A percentile compares a stretch with the other conserved stretches of the same genome.
phyloP scores from a whole-genome alignment of 2,329 filamentous ascomycete genomes.

The Claviceps cyperi region DNA sequence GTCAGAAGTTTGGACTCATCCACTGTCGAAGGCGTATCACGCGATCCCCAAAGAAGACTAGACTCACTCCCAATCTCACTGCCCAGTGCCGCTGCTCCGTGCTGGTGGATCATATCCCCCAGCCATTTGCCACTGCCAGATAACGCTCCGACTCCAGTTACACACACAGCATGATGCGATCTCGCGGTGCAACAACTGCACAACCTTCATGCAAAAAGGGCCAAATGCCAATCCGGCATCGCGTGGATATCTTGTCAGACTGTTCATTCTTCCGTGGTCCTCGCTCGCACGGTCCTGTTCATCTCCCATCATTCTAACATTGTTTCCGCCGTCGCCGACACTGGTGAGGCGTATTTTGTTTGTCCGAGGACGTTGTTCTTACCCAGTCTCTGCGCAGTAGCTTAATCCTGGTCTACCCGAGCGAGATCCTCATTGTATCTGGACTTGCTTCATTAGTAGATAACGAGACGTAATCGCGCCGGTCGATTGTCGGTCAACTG shows the following conservation, averaged over 20 bases:
- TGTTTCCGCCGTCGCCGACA: neutral
- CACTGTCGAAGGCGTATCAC: neutral
- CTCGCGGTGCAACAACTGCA: neutral
- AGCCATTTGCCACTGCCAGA: slow-evolving; percentile 1
- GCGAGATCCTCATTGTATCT: neutral
- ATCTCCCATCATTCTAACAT: neutral
- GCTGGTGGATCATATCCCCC: no score
- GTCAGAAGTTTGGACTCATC: no score
- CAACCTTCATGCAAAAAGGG: neutral
- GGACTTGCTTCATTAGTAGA: neutral
- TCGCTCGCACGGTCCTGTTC: neutral
- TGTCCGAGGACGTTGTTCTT: neutral
- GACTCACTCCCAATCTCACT: neutral
- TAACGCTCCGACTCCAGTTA: neutral
- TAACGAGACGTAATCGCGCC: neutral
- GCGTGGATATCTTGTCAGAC: neutral
- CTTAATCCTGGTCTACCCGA: neutral
- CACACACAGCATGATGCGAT: neutral
- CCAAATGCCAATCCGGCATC: neutral
- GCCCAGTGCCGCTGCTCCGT: neutral
- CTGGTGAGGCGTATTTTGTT: neutral
- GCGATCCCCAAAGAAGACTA: neutral
- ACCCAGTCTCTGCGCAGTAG: neutral
- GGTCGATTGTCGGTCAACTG: no score
- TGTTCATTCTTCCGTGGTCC: neutral